Evolutionary conservation across 768 basidiomycete genomes (phyloP).

Genomic region (Leccinum variicolor): DNA sequence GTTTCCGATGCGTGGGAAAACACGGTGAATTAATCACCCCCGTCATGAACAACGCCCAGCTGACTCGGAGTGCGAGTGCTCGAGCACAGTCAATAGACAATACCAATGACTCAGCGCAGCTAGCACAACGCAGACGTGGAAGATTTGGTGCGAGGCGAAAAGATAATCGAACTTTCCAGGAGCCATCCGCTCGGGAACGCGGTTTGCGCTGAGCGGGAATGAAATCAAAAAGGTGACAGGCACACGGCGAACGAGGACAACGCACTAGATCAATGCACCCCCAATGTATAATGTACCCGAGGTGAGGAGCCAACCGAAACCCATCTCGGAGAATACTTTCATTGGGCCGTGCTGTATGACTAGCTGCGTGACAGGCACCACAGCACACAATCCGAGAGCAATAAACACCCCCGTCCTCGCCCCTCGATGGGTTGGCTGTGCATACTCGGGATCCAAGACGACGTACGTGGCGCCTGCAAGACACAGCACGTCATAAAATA

Average conservation of each 20-base stretch:
- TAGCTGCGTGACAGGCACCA: slow-evolving; percentile 68
- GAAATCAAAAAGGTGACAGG: slow-evolving; percentile 25
- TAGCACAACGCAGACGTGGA: slow-evolving; percentile 75
- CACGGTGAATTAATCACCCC: slow-evolving; percentile 23
- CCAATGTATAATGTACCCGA: slow-evolving; percentile 74
- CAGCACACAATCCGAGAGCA: slow-evolving; percentile 65
- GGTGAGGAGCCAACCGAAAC: slow-evolving; percentile 64
- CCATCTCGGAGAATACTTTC: slow-evolving; percentile 57
- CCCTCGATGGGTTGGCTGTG: slow-evolving; percentile 69
- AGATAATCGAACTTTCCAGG: slow-evolving; percentile 81
- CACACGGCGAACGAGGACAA: slow-evolving; percentile 32
- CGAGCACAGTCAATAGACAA: slow-evolving; percentile 52
- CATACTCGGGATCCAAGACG: slow-evolving; percentile 76
- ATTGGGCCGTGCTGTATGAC: slow-evolving; percentile 54
- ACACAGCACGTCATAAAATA: background rate
- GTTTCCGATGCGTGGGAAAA: slow-evolving; percentile 22
- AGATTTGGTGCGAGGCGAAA: slow-evolving; percentile 85
- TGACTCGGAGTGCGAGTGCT: slow-evolving; percentile 49
- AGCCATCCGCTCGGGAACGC: slow-evolving; percentile 71
- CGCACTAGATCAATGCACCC: slow-evolving; percentile 83
- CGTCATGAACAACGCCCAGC: slow-evolving; percentile 17
- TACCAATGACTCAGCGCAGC: slow-evolving; percentile 69
- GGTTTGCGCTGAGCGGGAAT: slow-evolving; percentile 65
- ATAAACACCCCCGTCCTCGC: slow-evolving; percentile 80
- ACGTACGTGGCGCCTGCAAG: slow-evolving; percentile 62